Conservation (phyloP, 2,329 filamentous ascomycete genomes). For the Colletotrichum ledebouriae region DNA sequence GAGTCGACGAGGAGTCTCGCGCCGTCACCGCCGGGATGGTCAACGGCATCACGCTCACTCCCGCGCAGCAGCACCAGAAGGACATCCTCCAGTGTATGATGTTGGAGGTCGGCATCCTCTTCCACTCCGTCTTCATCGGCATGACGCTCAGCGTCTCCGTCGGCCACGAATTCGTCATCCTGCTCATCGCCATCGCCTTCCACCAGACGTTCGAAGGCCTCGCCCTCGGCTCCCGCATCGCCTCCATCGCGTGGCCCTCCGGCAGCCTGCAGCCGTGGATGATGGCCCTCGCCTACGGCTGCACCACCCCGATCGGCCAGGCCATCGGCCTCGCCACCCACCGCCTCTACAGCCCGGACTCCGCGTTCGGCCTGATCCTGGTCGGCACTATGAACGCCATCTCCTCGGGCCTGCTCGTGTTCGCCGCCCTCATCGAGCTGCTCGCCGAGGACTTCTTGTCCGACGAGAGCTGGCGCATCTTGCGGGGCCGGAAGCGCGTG, state of each 20-base stretch:
- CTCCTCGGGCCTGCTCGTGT: conserved; percentile 77
- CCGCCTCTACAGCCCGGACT: conserved; percentile 76
- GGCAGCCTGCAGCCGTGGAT: conserved; percentile 65
- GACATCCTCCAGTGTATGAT: conserved; percentile 82
- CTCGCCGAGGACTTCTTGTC: conserved; percentile 79
- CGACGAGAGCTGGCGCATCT: conserved; percentile 71
- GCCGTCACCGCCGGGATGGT: conserved; percentile 2
- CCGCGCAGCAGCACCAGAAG: conserved; percentile 71
- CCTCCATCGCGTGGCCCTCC: conserved; percentile 62
- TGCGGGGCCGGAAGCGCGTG: conserved; percentile 66
- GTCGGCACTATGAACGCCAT: conserved; percentile 83
- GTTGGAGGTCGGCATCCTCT: conserved; percentile 83
- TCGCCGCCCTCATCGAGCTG: conserved; percentile 79
- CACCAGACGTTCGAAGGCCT: conserved; percentile 74
- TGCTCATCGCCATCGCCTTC: conserved; percentile 83
- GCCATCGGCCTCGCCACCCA: conserved; percentile 79
- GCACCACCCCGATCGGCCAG: conserved; percentile 78
- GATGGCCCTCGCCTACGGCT: conserved; percentile 70
- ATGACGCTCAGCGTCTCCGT: conserved; percentile 86
- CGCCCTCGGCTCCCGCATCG: conserved; percentile 74
- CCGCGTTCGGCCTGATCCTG: conserved; percentile 75
- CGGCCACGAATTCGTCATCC: conserved; percentile 81
- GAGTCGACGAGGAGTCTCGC: conserved; percentile 31
- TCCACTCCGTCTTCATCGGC: conserved; percentile 85
- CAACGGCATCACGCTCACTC: conserved; percentile 48